Conservation (phyloP, 495 filamentous ascomycete species). For the Aspergillus haitiensis region DNA sequence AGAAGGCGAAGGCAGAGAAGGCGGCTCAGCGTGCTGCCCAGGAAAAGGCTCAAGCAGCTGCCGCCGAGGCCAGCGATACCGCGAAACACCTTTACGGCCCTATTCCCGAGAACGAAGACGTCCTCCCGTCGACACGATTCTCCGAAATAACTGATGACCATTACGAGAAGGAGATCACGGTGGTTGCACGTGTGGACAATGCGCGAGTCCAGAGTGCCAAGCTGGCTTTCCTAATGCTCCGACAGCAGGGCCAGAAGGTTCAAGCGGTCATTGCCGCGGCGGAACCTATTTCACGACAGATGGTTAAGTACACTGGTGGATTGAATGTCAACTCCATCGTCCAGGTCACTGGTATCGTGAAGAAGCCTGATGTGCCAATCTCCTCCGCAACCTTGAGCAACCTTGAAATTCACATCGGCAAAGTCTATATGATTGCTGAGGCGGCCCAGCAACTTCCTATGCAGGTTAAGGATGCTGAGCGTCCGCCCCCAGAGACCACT, state of each 20-base stretch:
- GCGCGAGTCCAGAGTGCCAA: constrained; percentile 84
- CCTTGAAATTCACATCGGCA: constrained; percentile 76
- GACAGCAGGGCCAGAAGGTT: constrained; percentile 77
- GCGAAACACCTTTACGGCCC: constrained; percentile 70
- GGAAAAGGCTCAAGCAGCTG: constrained; percentile 51
- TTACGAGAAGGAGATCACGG: constrained; percentile 71
- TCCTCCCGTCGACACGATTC: constrained; percentile 38
- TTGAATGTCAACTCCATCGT: constrained; percentile 80
- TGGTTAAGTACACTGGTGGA: constrained; percentile 85
- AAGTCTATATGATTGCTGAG: constrained; percentile 72
- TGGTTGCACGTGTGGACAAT: constrained; percentile 87
- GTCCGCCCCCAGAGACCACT: constrained; percentile 49
- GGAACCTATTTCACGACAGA: constrained; percentile 61
- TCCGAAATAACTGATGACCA: constrained; percentile 54
- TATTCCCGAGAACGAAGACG: constrained; percentile 43
- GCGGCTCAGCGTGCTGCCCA: constrained; percentile 55
- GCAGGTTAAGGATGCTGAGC: constrained; percentile 65
- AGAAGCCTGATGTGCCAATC: constrained; percentile 72
- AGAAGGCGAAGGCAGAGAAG: constrained; percentile 66
- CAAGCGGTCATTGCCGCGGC: constrained; percentile 71
- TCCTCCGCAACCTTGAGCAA: constrained; percentile 74
- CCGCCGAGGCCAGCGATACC: constrained; percentile 61
- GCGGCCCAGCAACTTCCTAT: constrained; percentile 67
- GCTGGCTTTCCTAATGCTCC: constrained; percentile 86
- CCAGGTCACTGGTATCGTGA: constrained; percentile 71